phyloP scores from a whole-genome alignment of 140 eudicot genomes.

The Artemisia princeps region DNA sequence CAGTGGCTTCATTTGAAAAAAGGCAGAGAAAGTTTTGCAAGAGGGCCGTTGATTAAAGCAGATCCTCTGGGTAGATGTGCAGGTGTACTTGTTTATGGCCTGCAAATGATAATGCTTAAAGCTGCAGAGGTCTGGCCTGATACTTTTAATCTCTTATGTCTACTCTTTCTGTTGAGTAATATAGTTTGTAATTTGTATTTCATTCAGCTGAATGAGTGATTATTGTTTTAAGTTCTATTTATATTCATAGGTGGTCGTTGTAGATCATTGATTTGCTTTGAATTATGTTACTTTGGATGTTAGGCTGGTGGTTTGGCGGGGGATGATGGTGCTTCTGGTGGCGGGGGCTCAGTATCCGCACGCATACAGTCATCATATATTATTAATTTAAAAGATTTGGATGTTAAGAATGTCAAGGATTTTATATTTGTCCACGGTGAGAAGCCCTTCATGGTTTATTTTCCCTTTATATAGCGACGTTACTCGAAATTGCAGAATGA shows the following conservation, averaged over 20 bases:
- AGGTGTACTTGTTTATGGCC: conserved; percentile 78
- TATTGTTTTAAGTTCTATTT: background rate
- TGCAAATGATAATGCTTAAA: conserved; percentile 87
- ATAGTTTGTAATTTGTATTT: background rate
- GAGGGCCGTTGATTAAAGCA: conserved; percentile 76
- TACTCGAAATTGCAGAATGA: background rate
- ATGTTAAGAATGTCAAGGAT: conserved; percentile 87
- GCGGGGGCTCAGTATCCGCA: conserved; percentile 69
- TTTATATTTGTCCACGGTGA: conserved; percentile 80
- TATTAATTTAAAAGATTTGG: conserved; percentile 64
- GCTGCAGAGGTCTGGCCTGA: conserved; percentile 72
- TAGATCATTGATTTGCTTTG: conserved; percentile 1
- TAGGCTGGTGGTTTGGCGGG: conserved; percentile 89
- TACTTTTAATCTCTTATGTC: conserved; percentile 13
- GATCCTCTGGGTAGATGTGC: conserved; percentile 97
- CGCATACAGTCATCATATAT: conserved; percentile 76
- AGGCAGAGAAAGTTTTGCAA: conserved; percentile 80
- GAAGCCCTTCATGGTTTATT: conserved; percentile 21
- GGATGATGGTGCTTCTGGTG: conserved; percentile 57
- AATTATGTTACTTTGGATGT: conserved; percentile 28
- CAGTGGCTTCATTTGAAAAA: conserved; percentile 81
- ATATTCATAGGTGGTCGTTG: background rate
- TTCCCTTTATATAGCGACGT: no score
- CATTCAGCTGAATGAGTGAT: background rate
- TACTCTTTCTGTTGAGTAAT: conserved; percentile 1